A percentile compares a stretch with the other conserved stretches of the same genome.
Conservation (phyloP, 225 moss, liverwort and hornwort species). For the Thuidium tamariscinum region DNA sequence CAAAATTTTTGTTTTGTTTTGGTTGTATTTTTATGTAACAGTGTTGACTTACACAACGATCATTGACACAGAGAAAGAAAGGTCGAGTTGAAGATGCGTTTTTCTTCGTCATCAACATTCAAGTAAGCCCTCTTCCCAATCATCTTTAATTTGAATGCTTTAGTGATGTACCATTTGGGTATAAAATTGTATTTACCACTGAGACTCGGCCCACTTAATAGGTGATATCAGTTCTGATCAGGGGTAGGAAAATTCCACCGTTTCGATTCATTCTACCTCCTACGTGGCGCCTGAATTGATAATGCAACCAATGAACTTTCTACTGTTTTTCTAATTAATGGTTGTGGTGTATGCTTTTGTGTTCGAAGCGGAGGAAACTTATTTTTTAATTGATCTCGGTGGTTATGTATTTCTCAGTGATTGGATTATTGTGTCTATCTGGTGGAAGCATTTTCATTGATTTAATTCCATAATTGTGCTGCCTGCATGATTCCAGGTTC, state of each 20-base stretch:
- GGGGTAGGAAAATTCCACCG: neutral
- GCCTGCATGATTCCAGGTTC: constrained; percentile 59
- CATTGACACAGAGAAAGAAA: constrained; percentile 20
- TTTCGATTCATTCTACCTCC: neutral
- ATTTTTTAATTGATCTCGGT: neutral
- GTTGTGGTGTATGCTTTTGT: neutral
- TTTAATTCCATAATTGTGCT: neutral
- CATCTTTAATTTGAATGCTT: neutral
- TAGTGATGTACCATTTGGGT: neutral
- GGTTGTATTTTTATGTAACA: neutral
- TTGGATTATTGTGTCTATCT: neutral
- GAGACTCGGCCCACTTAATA: neutral
- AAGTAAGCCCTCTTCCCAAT: constrained; percentile 36
- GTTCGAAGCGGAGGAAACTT: neutral
- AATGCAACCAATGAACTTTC: neutral
- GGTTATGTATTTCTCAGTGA: neutral
- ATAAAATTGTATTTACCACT: neutral
- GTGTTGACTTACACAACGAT: neutral
- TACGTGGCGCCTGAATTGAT: neutral
- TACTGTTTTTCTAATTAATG: neutral
- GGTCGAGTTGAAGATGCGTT: constrained; percentile 31
- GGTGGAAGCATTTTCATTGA: neutral
- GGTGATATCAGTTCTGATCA: neutral
- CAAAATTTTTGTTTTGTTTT: neutral
- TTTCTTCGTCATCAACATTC: constrained; percentile 87